Evolutionary conservation across 2,329 filamentous ascomycete species (phyloP).

Genomic region (Onygenales sp.): DNA sequence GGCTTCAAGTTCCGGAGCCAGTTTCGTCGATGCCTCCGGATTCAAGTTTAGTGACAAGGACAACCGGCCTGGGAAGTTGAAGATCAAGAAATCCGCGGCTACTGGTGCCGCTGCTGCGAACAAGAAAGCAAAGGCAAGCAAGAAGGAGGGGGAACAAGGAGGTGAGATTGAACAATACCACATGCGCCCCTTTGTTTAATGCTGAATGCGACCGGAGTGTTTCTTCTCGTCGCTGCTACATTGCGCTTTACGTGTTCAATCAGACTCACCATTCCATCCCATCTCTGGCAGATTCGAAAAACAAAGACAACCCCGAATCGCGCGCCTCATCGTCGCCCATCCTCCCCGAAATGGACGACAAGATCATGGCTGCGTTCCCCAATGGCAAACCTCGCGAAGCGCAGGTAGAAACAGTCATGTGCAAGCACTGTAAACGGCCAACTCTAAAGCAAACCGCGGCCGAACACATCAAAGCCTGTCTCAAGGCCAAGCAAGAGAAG

Average conservation of each 20-base stretch:
- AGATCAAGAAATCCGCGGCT: slow-evolving; percentile 26
- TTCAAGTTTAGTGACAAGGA: slow-evolving; percentile 38
- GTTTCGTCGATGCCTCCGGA: slow-evolving; percentile 35
- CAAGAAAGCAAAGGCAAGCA: slow-evolving; percentile 22
- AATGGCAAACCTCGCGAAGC: slow-evolving; percentile 77
- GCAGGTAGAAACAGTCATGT: slow-evolving; percentile 66
- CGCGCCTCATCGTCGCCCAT: slow-evolving; percentile 32
- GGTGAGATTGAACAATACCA: not conserved
- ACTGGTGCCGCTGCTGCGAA: not conserved
- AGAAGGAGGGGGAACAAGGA: slow-evolving; percentile 24
- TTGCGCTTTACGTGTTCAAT: not conserved
- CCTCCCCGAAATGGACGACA: slow-evolving; percentile 58
- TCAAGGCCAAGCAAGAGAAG: slow-evolving; percentile 76
- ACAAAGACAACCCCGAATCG: slow-evolving; percentile 16
- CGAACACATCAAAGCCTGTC: slow-evolving; percentile 71
- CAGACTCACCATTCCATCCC: not conserved
- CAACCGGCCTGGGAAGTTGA: slow-evolving; percentile 35
- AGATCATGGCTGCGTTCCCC: slow-evolving; percentile 66
- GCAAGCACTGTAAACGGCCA: slow-evolving; percentile 91
- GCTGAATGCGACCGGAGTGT: not conserved
- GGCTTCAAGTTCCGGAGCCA: slow-evolving; percentile 21
- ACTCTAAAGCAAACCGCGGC: slow-evolving; percentile 66
- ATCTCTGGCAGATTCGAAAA: slow-evolving; percentile 10
- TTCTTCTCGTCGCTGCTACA: not conserved
- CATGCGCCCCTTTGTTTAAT: not conserved